These are phyloP conservation scores for Cryphonectria parasitica DNA, from an alignment of 2,329 filamentous ascomycete species.

Conservation along the genomic window DNA sequence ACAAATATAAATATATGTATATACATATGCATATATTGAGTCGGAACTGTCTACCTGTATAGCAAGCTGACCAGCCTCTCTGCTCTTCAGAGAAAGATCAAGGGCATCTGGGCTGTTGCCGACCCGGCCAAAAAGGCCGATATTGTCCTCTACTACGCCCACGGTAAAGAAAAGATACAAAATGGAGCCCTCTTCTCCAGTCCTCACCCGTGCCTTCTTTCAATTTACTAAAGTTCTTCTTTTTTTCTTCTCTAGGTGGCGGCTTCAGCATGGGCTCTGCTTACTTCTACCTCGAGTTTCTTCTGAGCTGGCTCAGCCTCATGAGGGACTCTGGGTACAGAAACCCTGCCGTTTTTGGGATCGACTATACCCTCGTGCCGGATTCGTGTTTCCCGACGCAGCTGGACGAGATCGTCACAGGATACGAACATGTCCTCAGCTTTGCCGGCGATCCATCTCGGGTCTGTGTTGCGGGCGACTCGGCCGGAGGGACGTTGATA, in stretches of 20 bases:
- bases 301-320: constrained; percentile 71
- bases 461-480: constrained; percentile 77
- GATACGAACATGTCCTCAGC: constrained; percentile 71
- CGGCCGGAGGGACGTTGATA: constrained; percentile 75
- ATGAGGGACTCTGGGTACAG: constrained; percentile 67
- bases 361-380: constrained; percentile 82
- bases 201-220: not conserved
- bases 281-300: constrained; percentile 85
- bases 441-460: constrained; percentile 60
- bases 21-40: too few species aligned
- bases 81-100: constrained; percentile 48
- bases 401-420: constrained; percentile 69
- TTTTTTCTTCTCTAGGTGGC: constrained; percentile 56
- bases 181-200: not conserved
- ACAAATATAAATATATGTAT: too few species aligned
- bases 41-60: not conserved
- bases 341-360: constrained; percentile 78
- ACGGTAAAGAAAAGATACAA: constrained; percentile 56
- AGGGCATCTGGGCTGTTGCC: constrained; percentile 71
- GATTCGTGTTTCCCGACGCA: constrained; percentile 75
- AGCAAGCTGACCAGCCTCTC: not conserved
- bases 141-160: constrained; percentile 79
- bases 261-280: constrained; percentile 83
- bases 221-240: not conserved
- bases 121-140: constrained; percentile 67